Evolutionary conservation across 1,284 basidiomycete genomes (phyloP), one percentile per base, ranked within the genome.

Genomic region (Tilletia horrida): DNA sequence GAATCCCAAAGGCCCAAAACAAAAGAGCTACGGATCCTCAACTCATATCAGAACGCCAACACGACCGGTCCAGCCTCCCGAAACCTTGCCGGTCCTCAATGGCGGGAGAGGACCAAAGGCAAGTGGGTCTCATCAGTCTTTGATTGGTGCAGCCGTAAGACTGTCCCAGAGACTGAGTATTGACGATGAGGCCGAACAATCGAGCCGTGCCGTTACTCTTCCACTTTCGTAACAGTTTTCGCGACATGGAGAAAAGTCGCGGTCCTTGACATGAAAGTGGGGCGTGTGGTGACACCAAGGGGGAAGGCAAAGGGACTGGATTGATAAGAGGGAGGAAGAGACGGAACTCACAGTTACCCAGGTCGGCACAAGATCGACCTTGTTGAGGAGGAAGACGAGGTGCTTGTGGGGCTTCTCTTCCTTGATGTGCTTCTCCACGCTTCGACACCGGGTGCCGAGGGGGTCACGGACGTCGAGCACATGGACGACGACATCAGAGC

Each of bases 401-500:
- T 97, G 94, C 84, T 98, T 98, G 84, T 96, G 93, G 21, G 92
- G 87, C 84, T 97, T 97, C 83, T 98, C 95, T 83, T 97, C 97
- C 78, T 88, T 88, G 76, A 98, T 86, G 80, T 91, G 97, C 74
- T 95, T 92, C 68, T 97, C 87, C 23, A 97, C 92, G 42, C 91
- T 94, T 82, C 93, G 89, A 84, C 96, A 98, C 76, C 96, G 87
- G n/a, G 96, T 97, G 16, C 96, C 96, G 63, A 97, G 83, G 0
- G 95, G 95, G 83, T 98, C 95, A 65, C 95, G 88, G 35, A 94
- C 95, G 83, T 99, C 96, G 71, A 99, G 85, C 61, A 99, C 88
- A 83, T 98, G 96, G 48, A 98, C 87, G 71, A 99, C 88, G 59
- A 98, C 93, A 81, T 99, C 95, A 9, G 92, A 96, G 2, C 93